Evolutionary conservation across 2,329 filamentous ascomycete species (phyloP).

Genomic region (Ophiostoma perfectum): DNA sequence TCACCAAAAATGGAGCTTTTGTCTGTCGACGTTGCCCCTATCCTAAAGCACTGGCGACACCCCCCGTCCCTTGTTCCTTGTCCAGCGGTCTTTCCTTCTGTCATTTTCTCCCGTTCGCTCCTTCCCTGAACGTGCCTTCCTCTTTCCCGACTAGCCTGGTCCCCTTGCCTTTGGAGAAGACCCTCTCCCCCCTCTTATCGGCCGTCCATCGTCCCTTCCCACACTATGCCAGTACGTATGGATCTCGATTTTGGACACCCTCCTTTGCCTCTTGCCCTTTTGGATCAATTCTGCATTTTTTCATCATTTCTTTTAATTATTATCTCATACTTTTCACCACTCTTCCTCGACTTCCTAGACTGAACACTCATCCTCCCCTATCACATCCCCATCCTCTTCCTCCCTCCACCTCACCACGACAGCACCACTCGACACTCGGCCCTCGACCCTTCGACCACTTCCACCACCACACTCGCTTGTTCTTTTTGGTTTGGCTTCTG

Average conservation of each 20-base stretch:
- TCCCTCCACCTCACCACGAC: constrained; percentile 5
- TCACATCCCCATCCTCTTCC: neutral
- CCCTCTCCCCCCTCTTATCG: neutral
- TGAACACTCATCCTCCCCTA: neutral
- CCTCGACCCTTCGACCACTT: neutral
- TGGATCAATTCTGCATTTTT: constrained; percentile 6
- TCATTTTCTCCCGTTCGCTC: neutral
- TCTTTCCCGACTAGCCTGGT: too few species aligned
- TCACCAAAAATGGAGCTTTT: neutral
- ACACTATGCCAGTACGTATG: neutral
- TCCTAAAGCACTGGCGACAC: neutral
- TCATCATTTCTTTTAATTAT: neutral
- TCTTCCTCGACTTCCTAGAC: neutral
- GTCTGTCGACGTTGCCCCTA: neutral
- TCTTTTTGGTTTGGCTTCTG: neutral
- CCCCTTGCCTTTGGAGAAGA: neutral
- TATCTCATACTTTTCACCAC: neutral
- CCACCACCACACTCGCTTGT: neutral
- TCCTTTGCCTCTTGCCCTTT: constrained; percentile 1
- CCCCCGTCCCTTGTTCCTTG: neutral
- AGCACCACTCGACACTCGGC: neutral
- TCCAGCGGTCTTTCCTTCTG: neutral
- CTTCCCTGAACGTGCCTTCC: neutral
- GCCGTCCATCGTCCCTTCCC: neutral
- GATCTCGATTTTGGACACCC: neutral